Evolutionary conservation across 306 rosid species (phyloP), one percentile per base, ranked within the genome.

Genomic region (Adenanthera pavonina): DNA sequence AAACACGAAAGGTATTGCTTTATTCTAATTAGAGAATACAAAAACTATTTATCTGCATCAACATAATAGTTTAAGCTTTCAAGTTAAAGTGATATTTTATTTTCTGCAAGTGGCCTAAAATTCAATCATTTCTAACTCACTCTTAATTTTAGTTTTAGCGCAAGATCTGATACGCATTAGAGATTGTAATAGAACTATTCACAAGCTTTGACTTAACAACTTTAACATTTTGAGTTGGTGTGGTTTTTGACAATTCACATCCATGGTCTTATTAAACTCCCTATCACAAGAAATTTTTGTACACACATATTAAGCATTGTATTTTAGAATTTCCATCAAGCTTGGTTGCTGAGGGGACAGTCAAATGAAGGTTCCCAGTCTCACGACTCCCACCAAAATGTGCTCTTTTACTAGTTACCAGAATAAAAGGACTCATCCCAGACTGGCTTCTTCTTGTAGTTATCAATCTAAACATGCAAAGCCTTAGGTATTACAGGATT

Each of bases 1-100:
- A 85, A 82, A 82, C 38, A 66, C 57, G 73, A 33, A 80, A 84
- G 92, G 92, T 84, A 67, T 19, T 52, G 79, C 47, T 70, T 61
- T 49, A 7, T 70, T 77, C 30, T 44, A 10, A 2, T 33, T 61
- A 5, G 41, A 61, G 67, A 61, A 3, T 61, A 25, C 9, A 30
- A 30, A 60, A 60, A 60, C 62, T n/a, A 19, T n/a, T 25, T 7
- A 13, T 49, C 0, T 1, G 8, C 5, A 17, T 44, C 11, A 17
- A 4, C 57, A 15, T 52, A 5, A 52, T 2, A 52, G 7, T 4
- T 52, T 52, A 3, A 52, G 13, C 12, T 19, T n/a, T 1, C 1
- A 12, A 19, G 12, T n/a, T n/a, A 2, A 56, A 56, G 10, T 56
- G 34, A 20, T 56, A 1, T 7, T 46, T 5, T 11, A 46, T 46